phyloP scores from a whole-genome alignment of 169 alveolate genomes.

The Plasmodium vivax region DNA sequence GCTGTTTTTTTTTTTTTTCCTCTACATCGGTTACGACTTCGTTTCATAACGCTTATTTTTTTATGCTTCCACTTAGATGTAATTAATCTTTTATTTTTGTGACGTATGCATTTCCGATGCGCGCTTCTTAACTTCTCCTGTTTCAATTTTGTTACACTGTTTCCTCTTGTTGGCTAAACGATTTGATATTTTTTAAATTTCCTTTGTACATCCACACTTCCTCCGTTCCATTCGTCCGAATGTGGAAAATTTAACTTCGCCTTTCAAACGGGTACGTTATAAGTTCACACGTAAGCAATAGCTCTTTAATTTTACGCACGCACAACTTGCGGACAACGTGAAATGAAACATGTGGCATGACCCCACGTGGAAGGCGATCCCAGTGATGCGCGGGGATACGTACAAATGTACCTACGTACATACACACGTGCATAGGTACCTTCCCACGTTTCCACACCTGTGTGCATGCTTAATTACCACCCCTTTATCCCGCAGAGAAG shows the following conservation, averaged over 20 bases:
- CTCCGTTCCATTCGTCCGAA: neutral
- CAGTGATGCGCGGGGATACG: neutral
- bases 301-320: neutral
- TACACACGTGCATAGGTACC: neutral
- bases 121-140: neutral
- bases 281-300: neutral
- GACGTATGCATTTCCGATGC: neutral
- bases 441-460: neutral
- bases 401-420: neutral
- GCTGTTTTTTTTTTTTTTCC: neutral
- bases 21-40: neutral
- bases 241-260: slow-evolving; percentile 1
- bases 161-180: neutral
- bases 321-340: neutral
- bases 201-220: neutral
- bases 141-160: neutral
- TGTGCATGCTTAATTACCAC: neutral
- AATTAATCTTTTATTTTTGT: slow-evolving; percentile 24
- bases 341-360: neutral
- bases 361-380: neutral
- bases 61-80: neutral
- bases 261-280: neutral
- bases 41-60: slow-evolving; percentile 9
- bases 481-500: neutral
- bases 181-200: neutral